Evolutionary conservation across 2,329 filamentous ascomycete species (phyloP).

Genomic region (Corniculantispora saksenae): DNA sequence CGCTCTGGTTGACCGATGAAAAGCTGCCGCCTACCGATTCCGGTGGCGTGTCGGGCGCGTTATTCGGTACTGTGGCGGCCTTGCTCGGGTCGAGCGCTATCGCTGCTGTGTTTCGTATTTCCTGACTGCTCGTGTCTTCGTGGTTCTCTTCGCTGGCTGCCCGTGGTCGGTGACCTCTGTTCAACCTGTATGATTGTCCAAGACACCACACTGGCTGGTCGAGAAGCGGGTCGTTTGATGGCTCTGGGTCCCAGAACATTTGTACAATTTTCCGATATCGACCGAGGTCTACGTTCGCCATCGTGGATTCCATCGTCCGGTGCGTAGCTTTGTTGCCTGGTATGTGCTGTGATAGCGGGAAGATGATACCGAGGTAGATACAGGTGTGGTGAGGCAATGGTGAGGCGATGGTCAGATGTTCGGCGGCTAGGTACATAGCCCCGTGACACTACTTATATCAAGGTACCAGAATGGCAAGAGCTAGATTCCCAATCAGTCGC

Average conservation of each 20-base stretch:
- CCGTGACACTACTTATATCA: not conserved
- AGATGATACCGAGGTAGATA: not conserved
- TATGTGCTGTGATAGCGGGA: slow-evolving; percentile 11
- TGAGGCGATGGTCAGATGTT: not conserved
- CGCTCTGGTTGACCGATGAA: slow-evolving; percentile 51
- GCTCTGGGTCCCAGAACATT: slow-evolving; percentile 90
- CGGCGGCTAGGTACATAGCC: not conserved
- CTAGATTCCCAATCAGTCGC: no score
- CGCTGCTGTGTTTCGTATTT: not conserved
- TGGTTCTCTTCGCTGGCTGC: not conserved
- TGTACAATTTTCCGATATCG: slow-evolving; percentile 80
- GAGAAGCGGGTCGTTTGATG: slow-evolving; percentile 70
- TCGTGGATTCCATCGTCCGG: slow-evolving; percentile 36
- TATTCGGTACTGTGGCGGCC: slow-evolving; percentile 22
- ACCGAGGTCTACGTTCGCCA: slow-evolving; percentile 69
- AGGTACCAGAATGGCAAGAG: no score
- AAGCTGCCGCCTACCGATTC: slow-evolving; percentile 54
- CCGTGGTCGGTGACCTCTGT: slow-evolving; percentile 16
- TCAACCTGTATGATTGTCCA: slow-evolving; percentile 52
- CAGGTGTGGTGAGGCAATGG: not conserved
- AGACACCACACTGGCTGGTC: slow-evolving; percentile 83
- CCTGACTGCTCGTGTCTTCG: slow-evolving; percentile 27
- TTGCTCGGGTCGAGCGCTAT: slow-evolving; percentile 15
- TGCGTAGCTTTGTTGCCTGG: not conserved
- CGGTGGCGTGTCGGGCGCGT: slow-evolving; percentile 46